Evolutionary conservation across 108 stramenopile species (phyloP).

Genomic region (Skeletonema costatum): DNA sequence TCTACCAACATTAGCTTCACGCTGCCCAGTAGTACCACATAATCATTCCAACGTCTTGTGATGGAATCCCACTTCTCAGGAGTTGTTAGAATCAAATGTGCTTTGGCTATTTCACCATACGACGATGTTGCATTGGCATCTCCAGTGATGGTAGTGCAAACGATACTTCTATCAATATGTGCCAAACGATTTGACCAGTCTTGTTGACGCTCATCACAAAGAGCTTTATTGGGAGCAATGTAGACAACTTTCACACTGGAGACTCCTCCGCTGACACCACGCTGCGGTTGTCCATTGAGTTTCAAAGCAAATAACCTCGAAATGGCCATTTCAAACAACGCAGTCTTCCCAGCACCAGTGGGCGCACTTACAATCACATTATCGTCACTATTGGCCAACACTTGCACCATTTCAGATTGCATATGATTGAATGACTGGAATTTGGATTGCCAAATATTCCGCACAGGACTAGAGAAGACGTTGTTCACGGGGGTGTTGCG

Average conservation of each 20-base stretch:
- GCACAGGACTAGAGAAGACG: conserved; percentile 60
- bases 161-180: conserved; percentile 60
- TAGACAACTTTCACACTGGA: conserved; percentile 84
- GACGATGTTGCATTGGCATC: conserved; percentile 63
- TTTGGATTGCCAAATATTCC: conserved; percentile 60
- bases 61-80: conserved; percentile 97
- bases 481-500: conserved; percentile 42
- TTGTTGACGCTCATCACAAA: conserved; percentile 89
- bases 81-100: conserved; percentile 93
- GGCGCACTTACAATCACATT: conserved; percentile 97
- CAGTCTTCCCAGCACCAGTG: conserved; percentile 98
- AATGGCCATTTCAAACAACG: conserved; percentile 95
- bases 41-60: conserved; percentile 91
- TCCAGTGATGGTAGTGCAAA: conserved; percentile 87
- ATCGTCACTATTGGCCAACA: conserved; percentile 68
- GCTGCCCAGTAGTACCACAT: conserved; percentile 85
- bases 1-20: conserved; percentile 93
- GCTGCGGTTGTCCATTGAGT: conserved; percentile 12
- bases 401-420: conserved; percentile 72
- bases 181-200: conserved; percentile 87
- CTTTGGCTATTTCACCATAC: conserved; percentile 69
- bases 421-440: conserved; percentile 76
- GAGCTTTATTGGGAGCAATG: conserved; percentile 93
- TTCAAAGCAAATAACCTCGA: conserved; percentile 63
- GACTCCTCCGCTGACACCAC: conserved; percentile 39